Conservation (phyloP, 768 basidiomycete species). For the Astraeus odoratus region DNA sequence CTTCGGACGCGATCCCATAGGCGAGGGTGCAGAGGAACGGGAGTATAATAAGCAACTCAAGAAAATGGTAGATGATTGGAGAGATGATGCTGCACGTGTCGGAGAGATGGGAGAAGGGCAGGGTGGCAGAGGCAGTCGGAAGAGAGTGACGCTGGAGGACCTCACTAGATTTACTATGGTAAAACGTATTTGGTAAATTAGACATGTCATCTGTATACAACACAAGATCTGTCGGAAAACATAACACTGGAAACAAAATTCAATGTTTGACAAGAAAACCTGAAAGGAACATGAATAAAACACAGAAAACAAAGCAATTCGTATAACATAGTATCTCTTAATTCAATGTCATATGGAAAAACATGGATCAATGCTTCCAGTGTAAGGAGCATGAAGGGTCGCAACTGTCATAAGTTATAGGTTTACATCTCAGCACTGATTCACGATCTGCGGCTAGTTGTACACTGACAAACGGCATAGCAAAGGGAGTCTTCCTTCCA, state of each 20-base stretch:
- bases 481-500: background rate
- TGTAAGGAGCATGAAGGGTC: too few relatives aligned
- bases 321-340: too few relatives aligned
- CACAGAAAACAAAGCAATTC: too few relatives aligned
- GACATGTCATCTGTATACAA: background rate
- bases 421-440: too few relatives aligned
- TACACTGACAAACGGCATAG: background rate
- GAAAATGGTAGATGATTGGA: constrained; percentile 55
- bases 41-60: constrained; percentile 82
- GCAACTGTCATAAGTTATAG: background rate
- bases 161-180: constrained; percentile 95
- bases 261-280: too few relatives aligned
- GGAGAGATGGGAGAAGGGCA: constrained; percentile 67
- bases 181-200: constrained; percentile 71
- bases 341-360: too few relatives aligned
- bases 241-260: too few relatives aligned
- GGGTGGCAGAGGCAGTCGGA: constrained; percentile 27
- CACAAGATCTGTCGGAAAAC: too few relatives aligned
- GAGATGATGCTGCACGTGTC: constrained; percentile 60
- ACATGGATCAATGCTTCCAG: too few relatives aligned
- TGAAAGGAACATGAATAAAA: too few relatives aligned
- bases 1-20: constrained; percentile 86
- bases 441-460: background rate
- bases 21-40: constrained; percentile 83
- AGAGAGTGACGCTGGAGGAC: constrained; percentile 73